These are phyloP conservation scores for Ilex aquifolium DNA, from an alignment of 257 asterid genomes.

Conservation along the genomic window DNA sequence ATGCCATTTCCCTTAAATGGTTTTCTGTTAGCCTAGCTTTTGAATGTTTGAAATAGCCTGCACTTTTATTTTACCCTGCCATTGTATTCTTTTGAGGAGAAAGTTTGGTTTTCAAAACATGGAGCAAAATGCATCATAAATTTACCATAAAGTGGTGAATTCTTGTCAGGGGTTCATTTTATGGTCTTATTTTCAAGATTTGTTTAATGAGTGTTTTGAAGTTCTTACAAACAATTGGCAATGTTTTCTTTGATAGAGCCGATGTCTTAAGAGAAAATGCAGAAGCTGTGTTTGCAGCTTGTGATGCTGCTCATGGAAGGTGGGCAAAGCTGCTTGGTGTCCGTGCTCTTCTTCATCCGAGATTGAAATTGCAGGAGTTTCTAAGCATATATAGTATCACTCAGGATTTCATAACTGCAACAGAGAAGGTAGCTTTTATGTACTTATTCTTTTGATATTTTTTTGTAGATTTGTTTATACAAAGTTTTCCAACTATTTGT, in stretches of 20 bases:
- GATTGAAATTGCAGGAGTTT: slow-evolving; percentile 79
- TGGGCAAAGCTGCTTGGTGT: slow-evolving; percentile 99
- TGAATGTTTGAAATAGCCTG: too few relatives aligned
- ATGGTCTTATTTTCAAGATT: too few relatives aligned
- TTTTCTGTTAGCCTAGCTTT: too few relatives aligned
- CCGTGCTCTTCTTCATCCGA: slow-evolving; percentile 86
- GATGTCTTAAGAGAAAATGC: slow-evolving; percentile 94
- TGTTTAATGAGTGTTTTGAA: too few relatives aligned
- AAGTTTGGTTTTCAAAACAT: too few relatives aligned
- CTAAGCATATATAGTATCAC: slow-evolving; percentile 74
- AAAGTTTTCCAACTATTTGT: slow-evolving; percentile 9
- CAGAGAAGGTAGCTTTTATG: slow-evolving; percentile 66
- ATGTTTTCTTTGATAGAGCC: slow-evolving; percentile 47
- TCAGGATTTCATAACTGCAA: slow-evolving; percentile 82
- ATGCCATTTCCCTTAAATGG: too few relatives aligned
- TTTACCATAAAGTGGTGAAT: too few relatives aligned
- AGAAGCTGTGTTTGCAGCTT: slow-evolving; percentile 95
- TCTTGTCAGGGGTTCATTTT: too few relatives aligned
- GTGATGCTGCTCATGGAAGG: slow-evolving; percentile 99
- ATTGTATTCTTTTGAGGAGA: too few relatives aligned
- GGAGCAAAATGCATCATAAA: too few relatives aligned
- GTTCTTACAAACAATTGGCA: neutral
- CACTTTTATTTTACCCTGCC: too few relatives aligned
- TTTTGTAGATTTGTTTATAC: slow-evolving; percentile 10
- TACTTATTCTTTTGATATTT: neutral